Base-by-base conservation (phyloP, 441 rosid genomes). In the Melastoma candidum region DNA sequence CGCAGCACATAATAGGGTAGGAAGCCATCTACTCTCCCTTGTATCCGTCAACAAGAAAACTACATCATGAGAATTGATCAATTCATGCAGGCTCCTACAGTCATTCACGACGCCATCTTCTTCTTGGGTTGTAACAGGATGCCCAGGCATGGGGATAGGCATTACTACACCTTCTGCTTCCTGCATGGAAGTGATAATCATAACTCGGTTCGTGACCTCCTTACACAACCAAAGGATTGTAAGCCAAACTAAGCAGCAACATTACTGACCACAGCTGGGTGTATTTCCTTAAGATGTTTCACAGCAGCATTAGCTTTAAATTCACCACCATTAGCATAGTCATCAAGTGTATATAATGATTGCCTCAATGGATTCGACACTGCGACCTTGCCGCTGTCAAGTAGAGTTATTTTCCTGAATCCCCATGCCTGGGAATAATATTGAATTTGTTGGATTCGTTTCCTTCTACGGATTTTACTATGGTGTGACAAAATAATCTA, bases 61-160 rank as follows among this genome's bases (percentile, higher is more conserved):
- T 3, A 81, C 89, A 74, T 92, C 97, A 56, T 88, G 97, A 57
- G 95, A 83, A 52, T 75, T 81, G 58, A 92, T 74, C 73, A 92
- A 71, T 54, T 80, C 84, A 46, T 60, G 67, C 32, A 88, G 77
- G 57, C 50, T 75, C 51, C 68, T 75, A 71, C 97, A 92, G 64
- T 88, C 97, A 63, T 71, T 76, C 39, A 92, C 73, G 61, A 88
- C 79, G 26, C 77, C 68, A 4, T 79, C 68, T 71, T 78, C 95
- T 73, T 92, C 97, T 72, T 77, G 79, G 65, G 66, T 82, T 64
- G 83, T 53, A 26, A 83, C 75, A 27, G 98, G 98, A 79, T 87
- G 97, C 27, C 98, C 98, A 7, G 98, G 98, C 98, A 92, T 92
- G 11, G 97, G 98, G 67, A 88, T 87, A 59, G 90, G 82, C 97